phyloP scores from a whole-genome alignment of 2,329 filamentous ascomycete genomes.

The Lithohypha guttulata region DNA sequence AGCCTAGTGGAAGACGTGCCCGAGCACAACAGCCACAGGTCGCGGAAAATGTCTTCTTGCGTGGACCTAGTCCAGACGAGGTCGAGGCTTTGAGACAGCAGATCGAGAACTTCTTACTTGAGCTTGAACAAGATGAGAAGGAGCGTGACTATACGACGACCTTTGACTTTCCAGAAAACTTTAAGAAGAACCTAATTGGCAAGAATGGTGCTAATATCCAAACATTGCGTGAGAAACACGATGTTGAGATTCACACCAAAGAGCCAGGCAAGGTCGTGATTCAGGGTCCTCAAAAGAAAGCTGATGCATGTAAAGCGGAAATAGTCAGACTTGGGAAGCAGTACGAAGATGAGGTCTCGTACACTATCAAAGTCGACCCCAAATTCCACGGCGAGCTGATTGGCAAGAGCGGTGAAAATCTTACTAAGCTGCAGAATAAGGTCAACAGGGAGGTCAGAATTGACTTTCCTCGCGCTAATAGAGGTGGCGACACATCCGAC shows the following conservation, averaged over 20 bases:
- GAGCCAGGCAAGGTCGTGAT: constrained; percentile 90
- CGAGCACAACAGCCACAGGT: constrained; percentile 10
- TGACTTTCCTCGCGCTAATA: constrained; percentile 67
- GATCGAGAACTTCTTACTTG: constrained; percentile 67
- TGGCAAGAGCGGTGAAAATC: constrained; percentile 73
- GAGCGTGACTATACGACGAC: constrained; percentile 77
- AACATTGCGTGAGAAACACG: constrained; percentile 57
- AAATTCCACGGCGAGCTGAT: constrained; percentile 94
- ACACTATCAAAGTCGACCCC: constrained; percentile 78
- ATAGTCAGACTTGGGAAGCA: constrained; percentile 70
- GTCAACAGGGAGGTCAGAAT: constrained; percentile 72
- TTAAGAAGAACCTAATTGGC: constrained; percentile 71
- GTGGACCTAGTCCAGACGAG: constrained; percentile 57
- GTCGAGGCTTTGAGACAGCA: constrained; percentile 64
- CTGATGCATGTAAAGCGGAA: constrained; percentile 71
- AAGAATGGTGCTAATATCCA: constrained; percentile 59
- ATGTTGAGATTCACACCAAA: constrained; percentile 66
- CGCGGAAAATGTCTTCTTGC: constrained; percentile 26
- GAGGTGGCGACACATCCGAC: constrained; percentile 60
- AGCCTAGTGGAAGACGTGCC: constrained; percentile 9
- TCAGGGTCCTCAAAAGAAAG: constrained; percentile 91
- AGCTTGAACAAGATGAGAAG: constrained; percentile 85
- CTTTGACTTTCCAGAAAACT: constrained; percentile 93
- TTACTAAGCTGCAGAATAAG: constrained; percentile 82
- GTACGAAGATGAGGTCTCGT: constrained; percentile 81